Evolutionary conservation across 768 basidiomycete species (phyloP), one percentile per base, ranked within the genome.

Genomic region (Agrocybe pediades): DNA sequence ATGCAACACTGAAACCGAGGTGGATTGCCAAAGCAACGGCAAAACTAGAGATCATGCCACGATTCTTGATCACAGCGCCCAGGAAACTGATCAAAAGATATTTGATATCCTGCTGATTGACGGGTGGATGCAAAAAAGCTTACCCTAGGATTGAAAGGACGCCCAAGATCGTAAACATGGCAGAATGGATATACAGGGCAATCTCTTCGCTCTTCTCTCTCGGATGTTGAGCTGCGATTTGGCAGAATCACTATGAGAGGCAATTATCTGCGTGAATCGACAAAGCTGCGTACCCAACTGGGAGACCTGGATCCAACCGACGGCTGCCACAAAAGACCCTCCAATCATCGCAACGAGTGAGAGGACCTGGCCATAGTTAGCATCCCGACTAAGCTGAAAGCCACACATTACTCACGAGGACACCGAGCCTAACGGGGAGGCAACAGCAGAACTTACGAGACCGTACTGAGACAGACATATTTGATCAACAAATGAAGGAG

Each of bases 381-480:
- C 13, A 44, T 27, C 11, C 20, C 9, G 29, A 20, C 11, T 26
- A 13, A 19, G 13, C 11, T 27, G 45, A 29, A 8, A n/a, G 5
- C 40, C n/a, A 44, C 23, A 52, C 9, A 20, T 45, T 11, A 68
- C 76, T 62, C 55, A 84, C 80, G 66, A 85, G 81, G 40, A 85
- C 82, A 55, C 84, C 84, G 50, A 83, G 73, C 60, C 84, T 77
- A 65, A 86, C 84, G 24, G 84, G 85, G 62, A 86, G 75, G 70
- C 83, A 86, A 69, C 80, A 84, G 68, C 82, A 85, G 68, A 86
- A 86, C 62, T 71, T 82, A 58, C 77, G 78, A 17, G 80, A 77
- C 55, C 75, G 79, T 60, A 81, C 74, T 70, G 78, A 74, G 58
- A 59, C 71, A 48, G 59, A 54, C 80, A 82, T 81, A 53, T 68